phyloP scores from a whole-genome alignment of 2,329 filamentous ascomycete species.

The Thermoascus crustaceus region DNA sequence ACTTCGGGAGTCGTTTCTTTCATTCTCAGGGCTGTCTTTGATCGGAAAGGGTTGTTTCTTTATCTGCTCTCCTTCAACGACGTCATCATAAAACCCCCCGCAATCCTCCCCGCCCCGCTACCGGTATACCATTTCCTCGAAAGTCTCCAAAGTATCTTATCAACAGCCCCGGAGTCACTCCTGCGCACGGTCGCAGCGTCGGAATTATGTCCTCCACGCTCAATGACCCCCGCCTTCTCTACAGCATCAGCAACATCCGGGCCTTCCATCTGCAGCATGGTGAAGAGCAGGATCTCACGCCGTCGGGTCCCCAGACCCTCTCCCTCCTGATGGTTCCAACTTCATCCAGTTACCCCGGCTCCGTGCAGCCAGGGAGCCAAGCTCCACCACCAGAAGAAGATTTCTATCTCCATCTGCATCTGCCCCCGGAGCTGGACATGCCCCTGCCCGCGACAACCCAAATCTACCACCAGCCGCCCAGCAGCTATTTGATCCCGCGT shows the following conservation, averaged over 20 bases:
- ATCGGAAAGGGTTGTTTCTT: too few species aligned
- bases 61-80: too few species aligned
- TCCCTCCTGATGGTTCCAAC: constrained; percentile 95
- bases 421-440: constrained; percentile 88
- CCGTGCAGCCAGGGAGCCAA: constrained; percentile 49
- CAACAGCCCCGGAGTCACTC: too few species aligned
- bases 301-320: constrained; percentile 79
- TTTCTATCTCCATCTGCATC: constrained; percentile 92
- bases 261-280: constrained; percentile 89
- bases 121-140: too few species aligned
- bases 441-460: constrained; percentile 91
- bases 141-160: too few species aligned
- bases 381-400: constrained; percentile 63
- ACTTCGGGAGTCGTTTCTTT: too few species aligned
- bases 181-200: too few species aligned
- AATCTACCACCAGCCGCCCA: constrained; percentile 91
- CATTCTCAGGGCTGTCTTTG: too few species aligned
- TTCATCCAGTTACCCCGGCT: constrained; percentile 57
- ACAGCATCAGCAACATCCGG: constrained; percentile 66
- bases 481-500: constrained; percentile 86
- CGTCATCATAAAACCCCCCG: too few species aligned
- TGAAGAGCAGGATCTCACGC: constrained; percentile 71
- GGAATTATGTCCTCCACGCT: constrained; percentile 8
- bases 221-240: constrained; percentile 33
- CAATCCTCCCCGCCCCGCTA: too few species aligned